These are phyloP conservation scores for Zymoseptoria brevis DNA, from an alignment of 2,329 filamentous ascomycete genomes.

Conservation along the genomic window DNA sequence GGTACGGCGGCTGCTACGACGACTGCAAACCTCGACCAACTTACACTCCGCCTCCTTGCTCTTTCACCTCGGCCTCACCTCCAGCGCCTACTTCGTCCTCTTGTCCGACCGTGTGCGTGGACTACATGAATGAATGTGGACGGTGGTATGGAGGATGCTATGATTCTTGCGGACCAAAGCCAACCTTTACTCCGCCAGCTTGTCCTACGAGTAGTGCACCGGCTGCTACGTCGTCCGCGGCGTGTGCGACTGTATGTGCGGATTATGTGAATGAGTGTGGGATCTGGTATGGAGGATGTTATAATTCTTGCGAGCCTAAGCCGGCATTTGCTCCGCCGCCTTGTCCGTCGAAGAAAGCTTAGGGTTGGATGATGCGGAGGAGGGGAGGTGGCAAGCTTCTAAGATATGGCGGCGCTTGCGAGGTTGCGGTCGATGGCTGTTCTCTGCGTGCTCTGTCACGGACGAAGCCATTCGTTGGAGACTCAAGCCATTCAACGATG, in stretches of 20 bases:
- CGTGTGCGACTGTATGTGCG: neutral
- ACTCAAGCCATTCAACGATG: too few relatives aligned
- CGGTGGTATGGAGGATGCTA: neutral
- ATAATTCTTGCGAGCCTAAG: neutral
- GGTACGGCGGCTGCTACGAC: slow-evolving; percentile 4
- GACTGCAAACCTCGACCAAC: neutral
- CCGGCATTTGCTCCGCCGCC: slow-evolving; percentile 2
- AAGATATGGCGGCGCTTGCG: neutral
- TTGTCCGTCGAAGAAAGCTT: neutral
- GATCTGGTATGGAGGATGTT: slow-evolving; percentile 2
- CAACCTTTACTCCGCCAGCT: neutral
- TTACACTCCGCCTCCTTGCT: slow-evolving; percentile 2
- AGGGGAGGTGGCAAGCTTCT: too few relatives aligned
- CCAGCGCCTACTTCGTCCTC: neutral
- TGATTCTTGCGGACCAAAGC: neutral
- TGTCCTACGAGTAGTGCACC: too few relatives aligned
- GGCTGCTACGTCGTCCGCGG: neutral
- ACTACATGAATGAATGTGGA: neutral
- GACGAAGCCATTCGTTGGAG: too few relatives aligned
- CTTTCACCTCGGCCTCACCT: neutral
- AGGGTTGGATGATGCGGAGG: too few relatives aligned
- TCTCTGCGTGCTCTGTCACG: too few relatives aligned
- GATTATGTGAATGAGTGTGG: slow-evolving; percentile 3
- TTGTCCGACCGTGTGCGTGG: neutral
- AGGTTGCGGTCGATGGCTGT: too few relatives aligned